Base-by-base conservation (phyloP, 345 rosid genomes). In the Eucalyptus sp. region DNA sequence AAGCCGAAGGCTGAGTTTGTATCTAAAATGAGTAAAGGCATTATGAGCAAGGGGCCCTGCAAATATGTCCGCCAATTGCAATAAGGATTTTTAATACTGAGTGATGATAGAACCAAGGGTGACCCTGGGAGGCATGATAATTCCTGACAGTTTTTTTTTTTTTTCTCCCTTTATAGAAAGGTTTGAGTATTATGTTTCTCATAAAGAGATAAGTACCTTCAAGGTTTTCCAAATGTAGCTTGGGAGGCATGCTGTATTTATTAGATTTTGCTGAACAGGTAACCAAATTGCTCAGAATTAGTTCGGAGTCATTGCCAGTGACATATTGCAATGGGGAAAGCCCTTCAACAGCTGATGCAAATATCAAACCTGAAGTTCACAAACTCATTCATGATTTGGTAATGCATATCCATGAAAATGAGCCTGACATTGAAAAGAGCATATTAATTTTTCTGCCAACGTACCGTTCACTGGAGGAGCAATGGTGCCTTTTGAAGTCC, bases 401-500 rank as follows among this genome's bases (percentile, higher is more conserved):
- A 88, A 68, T 96, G 89, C 89, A 93, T 92, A 96, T 96, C 91
- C 95, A 97, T 91, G 50, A 91, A 88, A 94, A 93, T 91, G 99
- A 97, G 90, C 94, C 95, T 81, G 98, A 97, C 89, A 94, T 94
- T 81, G 98, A 96, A 88, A 97, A 97, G 94, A 92, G 99, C 92
- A 96, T 96, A 88, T 93, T 97, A 95, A 93, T 96, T 90, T 97
- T 97, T 92, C 99, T 97, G 92, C 99, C 99, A 86, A 96, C 99
- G 13, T 97, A 97, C 92, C 91, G 90, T 89, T 93, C 98, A 54
- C 93, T 97, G 90, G 96, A 93, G 96, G 96, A 92, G 92, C 99
- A 96, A 91, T 97, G 97, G 98, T 9, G 92, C 89, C 95, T 87
- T 88, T 88, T 97, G 92, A 91, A 90, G 94, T 97, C 95, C 50